Evolutionary conservation across 1,284 basidiomycete species (phyloP), one percentile per base, ranked within the genome.

Genomic region (Dichomitus squalens): DNA sequence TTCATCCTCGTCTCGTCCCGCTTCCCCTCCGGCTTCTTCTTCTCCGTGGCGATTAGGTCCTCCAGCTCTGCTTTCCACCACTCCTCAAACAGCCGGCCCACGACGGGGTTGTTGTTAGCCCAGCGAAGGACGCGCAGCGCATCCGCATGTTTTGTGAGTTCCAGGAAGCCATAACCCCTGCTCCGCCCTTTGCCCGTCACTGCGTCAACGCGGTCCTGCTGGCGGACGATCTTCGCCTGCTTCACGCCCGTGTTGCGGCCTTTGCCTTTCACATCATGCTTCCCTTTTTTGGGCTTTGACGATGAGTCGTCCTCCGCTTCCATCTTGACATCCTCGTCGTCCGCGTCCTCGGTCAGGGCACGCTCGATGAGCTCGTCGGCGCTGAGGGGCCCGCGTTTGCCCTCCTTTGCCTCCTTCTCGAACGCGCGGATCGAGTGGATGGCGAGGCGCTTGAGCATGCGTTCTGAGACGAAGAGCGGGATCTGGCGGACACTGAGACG

Each of bases 151-250:
- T 77, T 83, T 36, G 86, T 79, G 84, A 98, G 86, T 77, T 99
- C 96, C 39, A 99, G 71, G 77, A 99, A 99, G 14, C 96, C 97
- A 68, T 98, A 99, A 0, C 96, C 96, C 70, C 91, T 93, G 64
- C 90, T 93, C 54, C 90, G 83, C 2, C 94, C 94, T 64, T 92
- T 86, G 2, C 92, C 93, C 0, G 92, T 96, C 31, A 95, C 72
- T 0, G 92, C 80, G 71, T 99, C 96, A 51, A 96, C 80, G 20
- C 94, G 88, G 63, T 97, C 96, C 23, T 81, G 79, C 71, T 93
- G 88, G 14, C 95, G 86, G 11, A 98, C 87, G 58, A 99, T 88
- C 77, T 99, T 98, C 39, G 88, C 80, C 75, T 99, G 96, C 76
- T 84, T 95, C 77, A 84, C 87, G 40, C 75, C 79, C 0, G 88